Base-by-base conservation (phyloP, 2,329 filamentous ascomycete genomes). In the Alternaria arborescens region DNA sequence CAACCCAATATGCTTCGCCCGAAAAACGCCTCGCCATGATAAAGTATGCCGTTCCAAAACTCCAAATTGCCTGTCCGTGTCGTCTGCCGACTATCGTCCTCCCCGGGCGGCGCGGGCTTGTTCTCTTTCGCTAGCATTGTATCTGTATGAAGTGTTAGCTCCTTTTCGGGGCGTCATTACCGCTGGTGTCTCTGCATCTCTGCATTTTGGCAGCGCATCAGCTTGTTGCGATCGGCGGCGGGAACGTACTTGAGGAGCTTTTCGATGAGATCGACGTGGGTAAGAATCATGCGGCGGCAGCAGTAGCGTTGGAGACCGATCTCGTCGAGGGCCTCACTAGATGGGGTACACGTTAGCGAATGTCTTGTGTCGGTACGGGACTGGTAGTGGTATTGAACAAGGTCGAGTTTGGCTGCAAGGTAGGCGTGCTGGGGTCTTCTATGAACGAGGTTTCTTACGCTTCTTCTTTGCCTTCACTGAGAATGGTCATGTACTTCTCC, bases 221-320 rank as follows among this genome's bases (percentile, higher is more conserved):
- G 41, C 12, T 51, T 46, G 34, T 54, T 48, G 22, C 48, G 52
- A 30, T 73, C 69, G 41, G 53, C 56, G 36, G 51, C 58, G 55
- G 68, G 66, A n/a, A 73, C 74, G 67, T 78, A 79, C 75, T 79
- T 79, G 65, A 99, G 88, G 52, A 99, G 88, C 83, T 99, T 99
- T 86, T 99, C 95, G 72, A 99, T 97, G 64, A 99, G 85, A 79
- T 99, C 95, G 74, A 99, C 95, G 82, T 99, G 95, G 61, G 95
- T 99, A 91, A 99, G 97, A 80, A 99, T 89, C 95, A 99, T 99
- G 76, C 95, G 91, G 72, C 95, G 92, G 84, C 95, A 99, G 87
- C 95, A 99, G 85, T 99, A 99, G 71, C 95, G 89, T 82, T 93
- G 94, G 76, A 96, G 91, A 58, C 93, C 93, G 54, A 99, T 89